Base-by-base conservation (phyloP, 768 basidiomycete genomes). In the Russula sp. region DNA sequence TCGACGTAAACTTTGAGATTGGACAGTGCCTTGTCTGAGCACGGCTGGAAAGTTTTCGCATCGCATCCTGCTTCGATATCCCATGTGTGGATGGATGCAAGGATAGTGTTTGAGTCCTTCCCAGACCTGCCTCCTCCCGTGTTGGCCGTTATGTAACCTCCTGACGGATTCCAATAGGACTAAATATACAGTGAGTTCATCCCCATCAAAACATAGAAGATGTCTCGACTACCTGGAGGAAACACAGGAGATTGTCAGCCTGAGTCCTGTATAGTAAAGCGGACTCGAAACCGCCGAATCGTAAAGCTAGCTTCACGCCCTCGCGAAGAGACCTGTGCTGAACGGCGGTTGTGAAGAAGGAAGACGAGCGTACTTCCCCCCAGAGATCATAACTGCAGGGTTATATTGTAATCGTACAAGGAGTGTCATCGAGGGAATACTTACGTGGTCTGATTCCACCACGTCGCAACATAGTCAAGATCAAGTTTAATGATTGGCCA, bases 401-500 rank as follows among this genome's bases (percentile, higher is more conserved):
- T 51, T 40, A 24, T 34, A 16, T 40, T 30, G 54, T 63, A n/a
- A 65, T 52, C 20, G 11, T 24, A 28, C n/a, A 14, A 11, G 22
- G 6, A n/a, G 7, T 13, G 11, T n/a, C 51, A 38, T 8, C 5
- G 30, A 6, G 56, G 24, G 46, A 4, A n/a, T 53, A 71, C 79
- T 50, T 73, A 87, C 78, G 82, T 83, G 14, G 87, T 75, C 66
- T 78, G 76, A 70, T 90, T 91, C 90, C 91, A 92, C 70, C 79
- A 78, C 28, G 66, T 71, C n/a, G 81, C 75, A 57, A 89, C 83
- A 72, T 92, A 92, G 73, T 91, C 83, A 24, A 92, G 79, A 73
- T 93, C 91, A 64, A 85, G 79, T 69, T 84, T 76, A 64, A 93
- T 79, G 65, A 89, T 75, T 4, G 89, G 86, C 89, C 89, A 91